Base-by-base conservation (phyloP, 192 early-diverging fungal genomes). In the Coemansia guatemalensis region DNA sequence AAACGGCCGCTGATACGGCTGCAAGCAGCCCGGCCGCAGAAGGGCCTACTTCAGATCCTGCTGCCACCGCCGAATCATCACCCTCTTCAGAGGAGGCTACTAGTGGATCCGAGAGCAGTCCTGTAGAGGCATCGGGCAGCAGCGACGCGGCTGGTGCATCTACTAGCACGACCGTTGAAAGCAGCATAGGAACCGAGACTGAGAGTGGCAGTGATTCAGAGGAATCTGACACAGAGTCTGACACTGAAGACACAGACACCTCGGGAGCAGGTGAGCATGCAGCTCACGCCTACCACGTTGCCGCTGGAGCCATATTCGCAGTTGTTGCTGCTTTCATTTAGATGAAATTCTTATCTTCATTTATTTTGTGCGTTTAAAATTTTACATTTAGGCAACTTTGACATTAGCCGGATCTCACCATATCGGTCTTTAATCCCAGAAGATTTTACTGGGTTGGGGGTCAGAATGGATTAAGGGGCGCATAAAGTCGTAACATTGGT, bases 401-500 rank as follows among this genome's bases (percentile, higher is more conserved):
- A 39, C 8, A 39, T 39, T 39, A 39, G 35, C 1, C 1, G 35
- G 35, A 39, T 39, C 35, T 39, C 35, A 39, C 35, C 35, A 39
- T 6, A 30, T 2, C 29, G 29, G 29, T 30, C 6, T 6, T 30
- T 30, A 6, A 4, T 30, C 35, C 35, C 11, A 39, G 35, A 39
- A 12, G 9, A n/a, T n/a, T 39, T 39, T 39, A 11, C 35, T 39
- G n/a, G 25, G 22, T 33, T 24, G 69, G 50, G 69, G 69, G 51
- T 71, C 69, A 71, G 69, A 71, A 57, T 39, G 58, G 69, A 61
- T 59, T 21, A 64, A 41, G 41, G 69, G 69, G 51, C 63, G 62
- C 69, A 65, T 71, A 53, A 44, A 60, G 18, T 54, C 57, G 69
- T 71, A 71, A 71, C 69, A 71, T 61, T 56, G 5, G 63, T 71